Evolutionary conservation across 2,329 filamentous ascomycete species (phyloP).

Genomic region (Dothidotthia symphoricarpi): DNA sequence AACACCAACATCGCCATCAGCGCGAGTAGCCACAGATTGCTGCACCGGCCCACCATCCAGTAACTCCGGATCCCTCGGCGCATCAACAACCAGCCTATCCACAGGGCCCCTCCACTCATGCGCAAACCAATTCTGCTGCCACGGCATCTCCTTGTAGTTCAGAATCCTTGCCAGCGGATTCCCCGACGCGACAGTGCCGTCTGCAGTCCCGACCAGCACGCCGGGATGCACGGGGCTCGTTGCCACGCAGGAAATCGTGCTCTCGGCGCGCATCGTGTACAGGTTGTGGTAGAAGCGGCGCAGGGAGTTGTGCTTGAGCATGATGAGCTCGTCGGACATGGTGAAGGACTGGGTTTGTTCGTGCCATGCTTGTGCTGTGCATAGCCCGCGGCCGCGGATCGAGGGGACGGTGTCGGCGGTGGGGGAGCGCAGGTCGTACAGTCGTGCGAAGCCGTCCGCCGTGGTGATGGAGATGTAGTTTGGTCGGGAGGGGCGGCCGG

Average conservation of each 20-base stretch:
- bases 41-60: constrained; percentile 3
- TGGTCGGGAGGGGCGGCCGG: constrained; percentile 56
- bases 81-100: constrained; percentile 8
- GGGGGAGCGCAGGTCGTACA: constrained; percentile 55
- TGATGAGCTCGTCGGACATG: constrained; percentile 55
- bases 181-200: constrained; percentile 52
- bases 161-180: constrained; percentile 55
- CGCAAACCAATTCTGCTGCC: constrained; percentile 57
- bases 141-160: constrained; percentile 51
- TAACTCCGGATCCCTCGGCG: constrained; percentile 3
- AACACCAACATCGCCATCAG: too few relatives aligned
- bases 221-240: constrained; percentile 56
- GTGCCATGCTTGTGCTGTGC: constrained; percentile 53
- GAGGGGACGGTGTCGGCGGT: constrained; percentile 46
- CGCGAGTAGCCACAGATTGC: background rate
- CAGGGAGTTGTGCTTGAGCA: constrained; percentile 49
- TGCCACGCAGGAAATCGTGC: constrained; percentile 45
- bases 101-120: constrained; percentile 53
- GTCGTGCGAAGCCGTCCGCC: constrained; percentile 55
- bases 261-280: constrained; percentile 39
- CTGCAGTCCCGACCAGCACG: constrained; percentile 52
- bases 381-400: constrained; percentile 52
- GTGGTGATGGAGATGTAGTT: constrained; percentile 53
- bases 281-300: constrained; percentile 54
- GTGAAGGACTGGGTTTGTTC: constrained; percentile 56